Conservation (phyloP, 768 basidiomycete species). For the Tylopilus intermedius region DNA sequence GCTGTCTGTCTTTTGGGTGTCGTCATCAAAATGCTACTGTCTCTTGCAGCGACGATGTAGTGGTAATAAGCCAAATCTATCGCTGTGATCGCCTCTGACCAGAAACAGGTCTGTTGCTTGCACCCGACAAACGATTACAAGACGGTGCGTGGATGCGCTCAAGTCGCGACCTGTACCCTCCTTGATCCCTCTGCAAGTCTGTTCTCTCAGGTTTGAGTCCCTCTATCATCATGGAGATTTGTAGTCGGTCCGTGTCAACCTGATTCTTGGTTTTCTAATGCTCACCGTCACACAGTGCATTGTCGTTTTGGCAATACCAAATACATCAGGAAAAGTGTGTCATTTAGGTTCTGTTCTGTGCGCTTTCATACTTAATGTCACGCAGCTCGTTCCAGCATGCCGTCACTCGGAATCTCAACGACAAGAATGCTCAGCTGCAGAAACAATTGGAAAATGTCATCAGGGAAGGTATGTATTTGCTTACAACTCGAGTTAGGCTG, state of each 20-base stretch:
- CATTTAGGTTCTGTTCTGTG: background rate
- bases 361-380: background rate
- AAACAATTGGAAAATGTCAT: conserved; percentile 84
- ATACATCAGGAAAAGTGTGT: conserved; percentile 76
- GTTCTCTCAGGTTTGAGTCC: conserved; percentile 80
- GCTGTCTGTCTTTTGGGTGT: background rate
- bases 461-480: conserved; percentile 57
- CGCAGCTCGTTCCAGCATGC: conserved; percentile 71
- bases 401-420: conserved; percentile 72
- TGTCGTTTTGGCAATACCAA: conserved; percentile 91
- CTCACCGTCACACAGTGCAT: conserved; percentile 44
- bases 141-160: conserved; percentile 54
- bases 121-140: conserved; percentile 90
- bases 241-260: conserved; percentile 52
- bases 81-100: conserved; percentile 1
- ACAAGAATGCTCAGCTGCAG: conserved; percentile 76
- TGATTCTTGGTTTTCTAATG: background rate
- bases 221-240: conserved; percentile 73
- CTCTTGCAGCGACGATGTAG: conserved; percentile 47
- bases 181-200: conserved; percentile 44
- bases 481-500: background rate
- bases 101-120: conserved; percentile 64
- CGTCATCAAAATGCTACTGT: background rate
- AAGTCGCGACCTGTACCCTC: background rate
- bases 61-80: conserved; percentile 35